These are phyloP conservation scores for Saccharomyces hybrid DNA, from an alignment of 1,139 yeast genomes.

Conservation along the genomic window DNA sequence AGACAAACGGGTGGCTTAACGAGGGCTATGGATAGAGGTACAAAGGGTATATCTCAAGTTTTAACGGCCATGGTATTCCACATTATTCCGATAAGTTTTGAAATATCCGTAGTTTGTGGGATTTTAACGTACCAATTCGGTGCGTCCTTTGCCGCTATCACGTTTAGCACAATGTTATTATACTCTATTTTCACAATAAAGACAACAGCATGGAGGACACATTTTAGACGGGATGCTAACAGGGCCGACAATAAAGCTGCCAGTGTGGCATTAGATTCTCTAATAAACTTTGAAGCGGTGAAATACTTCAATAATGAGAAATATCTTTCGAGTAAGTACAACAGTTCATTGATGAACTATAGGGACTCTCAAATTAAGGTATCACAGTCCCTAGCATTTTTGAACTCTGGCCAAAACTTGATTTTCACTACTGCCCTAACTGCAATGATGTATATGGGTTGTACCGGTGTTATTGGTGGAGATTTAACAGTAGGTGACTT, in stretches of 20 bases:
- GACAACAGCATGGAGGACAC: constrained; percentile 96
- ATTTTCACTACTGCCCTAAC: constrained; percentile 90
- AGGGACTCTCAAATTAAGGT: constrained; percentile 81
- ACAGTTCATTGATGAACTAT: constrained; percentile 63
- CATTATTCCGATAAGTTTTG: constrained; percentile 86
- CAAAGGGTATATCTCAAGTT: constrained; percentile 92
- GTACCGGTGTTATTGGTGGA: constrained; percentile 82
- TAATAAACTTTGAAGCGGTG: constrained; percentile 90
- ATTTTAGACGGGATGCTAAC: constrained; percentile 84
- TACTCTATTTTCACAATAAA: constrained; percentile 80
- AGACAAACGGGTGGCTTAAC: constrained; percentile 95
- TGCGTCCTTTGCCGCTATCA: constrained; percentile 77
- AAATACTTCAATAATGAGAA: constrained; percentile 88
- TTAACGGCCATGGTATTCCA: constrained; percentile 95
- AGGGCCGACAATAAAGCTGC: constrained; percentile 94
- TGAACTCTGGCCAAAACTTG: constrained; percentile 87
- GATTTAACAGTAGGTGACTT: constrained; percentile 86
- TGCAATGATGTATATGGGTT: constrained; percentile 99
- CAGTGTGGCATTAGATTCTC: constrained; percentile 85
- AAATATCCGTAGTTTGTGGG: constrained; percentile 88
- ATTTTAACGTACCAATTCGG: constrained; percentile 92
- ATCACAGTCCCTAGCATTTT: constrained; percentile 84
- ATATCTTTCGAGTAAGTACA: constrained; percentile 74
- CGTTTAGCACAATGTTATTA: constrained; percentile 78
- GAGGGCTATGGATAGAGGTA: constrained; percentile 94